phyloP scores from a whole-genome alignment of 2,329 filamentous ascomycete genomes.

The Huntiella abstrusa region DNA sequence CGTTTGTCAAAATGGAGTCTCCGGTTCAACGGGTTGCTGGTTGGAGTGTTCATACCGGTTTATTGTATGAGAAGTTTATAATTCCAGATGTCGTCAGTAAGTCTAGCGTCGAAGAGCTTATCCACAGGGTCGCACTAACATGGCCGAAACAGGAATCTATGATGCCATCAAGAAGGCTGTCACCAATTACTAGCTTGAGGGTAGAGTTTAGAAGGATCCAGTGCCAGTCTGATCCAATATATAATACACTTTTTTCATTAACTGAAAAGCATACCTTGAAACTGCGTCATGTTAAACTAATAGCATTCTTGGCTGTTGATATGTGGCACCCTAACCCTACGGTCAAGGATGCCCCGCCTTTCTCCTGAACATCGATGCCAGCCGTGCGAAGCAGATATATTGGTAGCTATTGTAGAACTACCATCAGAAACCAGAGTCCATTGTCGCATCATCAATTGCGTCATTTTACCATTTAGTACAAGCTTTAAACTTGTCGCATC shows the following conservation, averaged over 20 bases:
- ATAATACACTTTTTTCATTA: too few relatives aligned
- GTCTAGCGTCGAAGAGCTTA: constrained; percentile 20
- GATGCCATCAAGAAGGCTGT: constrained; percentile 43
- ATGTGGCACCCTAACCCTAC: neutral
- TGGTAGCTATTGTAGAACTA: too few relatives aligned
- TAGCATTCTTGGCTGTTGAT: neutral
- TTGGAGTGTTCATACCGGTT: constrained; percentile 70
- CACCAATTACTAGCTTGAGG: constrained; percentile 31
- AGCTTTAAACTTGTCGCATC: too few relatives aligned
- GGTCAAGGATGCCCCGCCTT: neutral
- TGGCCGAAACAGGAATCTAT: constrained; percentile 10
- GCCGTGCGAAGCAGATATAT: too few relatives aligned
- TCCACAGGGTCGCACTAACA: neutral
- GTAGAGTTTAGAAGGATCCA: neutral
- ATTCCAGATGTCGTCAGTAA: constrained; percentile 73
- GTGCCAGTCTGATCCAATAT: too few relatives aligned
- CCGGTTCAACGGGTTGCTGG: constrained; percentile 71
- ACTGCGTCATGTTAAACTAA: neutral
- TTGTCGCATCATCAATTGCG: too few relatives aligned
- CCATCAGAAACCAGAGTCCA: too few relatives aligned
- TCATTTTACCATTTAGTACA: too few relatives aligned
- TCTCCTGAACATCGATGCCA: too few relatives aligned
- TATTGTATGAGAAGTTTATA: constrained; percentile 64
- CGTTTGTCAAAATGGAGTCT: constrained; percentile 68
- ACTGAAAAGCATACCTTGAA: too few relatives aligned